phyloP scores from a whole-genome alignment of 805 yeast species.

The Candida nanaspora region DNA sequence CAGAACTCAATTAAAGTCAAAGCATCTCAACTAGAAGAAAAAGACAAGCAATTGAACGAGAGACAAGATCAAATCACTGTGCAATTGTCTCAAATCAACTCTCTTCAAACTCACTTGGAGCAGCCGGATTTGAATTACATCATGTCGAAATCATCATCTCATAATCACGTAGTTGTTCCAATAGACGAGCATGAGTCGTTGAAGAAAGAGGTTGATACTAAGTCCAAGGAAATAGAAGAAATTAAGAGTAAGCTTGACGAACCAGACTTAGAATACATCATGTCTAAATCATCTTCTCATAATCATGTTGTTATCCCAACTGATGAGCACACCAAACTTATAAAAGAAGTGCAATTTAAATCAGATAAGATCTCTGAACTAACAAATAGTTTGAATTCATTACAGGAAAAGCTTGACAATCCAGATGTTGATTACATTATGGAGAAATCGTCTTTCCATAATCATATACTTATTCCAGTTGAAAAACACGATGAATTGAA shows the following conservation, averaged over 20 bases:
- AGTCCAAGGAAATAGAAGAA: neutral
- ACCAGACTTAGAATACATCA: constrained; percentile 27
- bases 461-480: constrained; percentile 5
- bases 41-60: neutral
- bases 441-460: neutral
- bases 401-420: constrained; percentile 6
- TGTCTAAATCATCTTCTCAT: constrained; percentile 3
- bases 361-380: neutral
- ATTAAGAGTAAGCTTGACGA: constrained; percentile 9
- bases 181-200: constrained; percentile 5
- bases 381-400: constrained; percentile 2
- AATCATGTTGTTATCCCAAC: constrained; percentile 3
- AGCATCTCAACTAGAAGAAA: neutral
- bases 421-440: constrained; percentile 16
- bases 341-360: neutral
- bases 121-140: constrained; percentile 7
- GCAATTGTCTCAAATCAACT: too few relatives aligned
- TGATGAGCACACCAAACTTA: neutral
- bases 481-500: constrained; percentile 14
- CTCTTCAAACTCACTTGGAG: neutral
- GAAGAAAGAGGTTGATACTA: neutral
- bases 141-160: constrained; percentile 3
- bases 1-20: neutral
- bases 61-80: too few relatives aligned
- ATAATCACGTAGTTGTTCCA: constrained; percentile 4